These are phyloP conservation scores for Termitomyces heimii DNA, from an alignment of 768 basidiomycete species.

Conservation along the genomic window DNA sequence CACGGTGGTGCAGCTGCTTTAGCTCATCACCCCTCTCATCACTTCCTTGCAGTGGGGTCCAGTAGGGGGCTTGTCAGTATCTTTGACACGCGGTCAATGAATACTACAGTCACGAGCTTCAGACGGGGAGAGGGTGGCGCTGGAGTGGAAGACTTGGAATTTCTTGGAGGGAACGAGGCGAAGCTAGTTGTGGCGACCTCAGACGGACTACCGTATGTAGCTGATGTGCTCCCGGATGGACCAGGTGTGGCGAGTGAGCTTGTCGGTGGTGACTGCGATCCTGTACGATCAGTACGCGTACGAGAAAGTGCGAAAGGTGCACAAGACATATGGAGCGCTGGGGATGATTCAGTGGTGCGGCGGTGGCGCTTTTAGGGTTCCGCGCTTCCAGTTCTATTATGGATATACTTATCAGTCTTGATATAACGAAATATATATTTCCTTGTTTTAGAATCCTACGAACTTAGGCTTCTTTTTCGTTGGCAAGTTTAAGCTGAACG, in stretches of 20 bases:
- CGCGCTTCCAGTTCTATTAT: not conserved
- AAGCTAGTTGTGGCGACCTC: slow-evolving; percentile 42
- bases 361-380: slow-evolving; percentile 20
- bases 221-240: slow-evolving; percentile 34
- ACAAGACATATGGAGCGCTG: slow-evolving; percentile 47
- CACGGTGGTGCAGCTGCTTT: slow-evolving; percentile 40
- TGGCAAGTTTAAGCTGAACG: not conserved
- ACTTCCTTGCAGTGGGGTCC: slow-evolving; percentile 56
- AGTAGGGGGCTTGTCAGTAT: slow-evolving; percentile 47
- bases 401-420: not conserved
- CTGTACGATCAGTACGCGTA: slow-evolving; percentile 38
- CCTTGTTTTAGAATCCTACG: not conserved
- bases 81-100: slow-evolving; percentile 38
- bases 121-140: slow-evolving; percentile 33
- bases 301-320: slow-evolving; percentile 11
- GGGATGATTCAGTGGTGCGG: slow-evolving; percentile 60
- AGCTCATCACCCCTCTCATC: slow-evolving; percentile 25
- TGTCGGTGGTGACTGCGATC: slow-evolving; percentile 57
- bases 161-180: slow-evolving; percentile 15
- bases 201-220: slow-evolving; percentile 58
- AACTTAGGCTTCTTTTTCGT: not conserved
- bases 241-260: slow-evolving; percentile 43
- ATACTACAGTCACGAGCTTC: slow-evolving; percentile 29
- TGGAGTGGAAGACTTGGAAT: slow-evolving; percentile 43
- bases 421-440: not conserved